Evolutionary conservation across 805 yeast genomes (phyloP).

Genomic region (Metschnikowia colocasiae): DNA sequence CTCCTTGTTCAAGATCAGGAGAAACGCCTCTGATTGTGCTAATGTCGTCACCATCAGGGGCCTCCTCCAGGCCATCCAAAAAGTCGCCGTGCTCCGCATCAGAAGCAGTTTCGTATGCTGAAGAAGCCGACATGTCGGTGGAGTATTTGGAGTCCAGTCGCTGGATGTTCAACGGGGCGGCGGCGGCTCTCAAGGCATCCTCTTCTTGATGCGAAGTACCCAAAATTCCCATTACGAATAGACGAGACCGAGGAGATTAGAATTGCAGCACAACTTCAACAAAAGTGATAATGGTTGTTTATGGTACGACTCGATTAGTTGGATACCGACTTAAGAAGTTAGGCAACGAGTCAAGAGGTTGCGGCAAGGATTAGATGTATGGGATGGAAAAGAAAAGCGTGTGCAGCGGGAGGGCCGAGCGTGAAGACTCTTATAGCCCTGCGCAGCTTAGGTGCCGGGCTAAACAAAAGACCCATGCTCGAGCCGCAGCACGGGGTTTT

Average conservation of each 20-base stretch:
- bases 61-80: neutral
- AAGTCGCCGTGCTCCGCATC: constrained; percentile 18
- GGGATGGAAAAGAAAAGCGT: neutral
- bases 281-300: too few relatives aligned
- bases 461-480: neutral
- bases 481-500: neutral
- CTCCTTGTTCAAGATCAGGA: neutral
- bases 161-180: constrained; percentile 2
- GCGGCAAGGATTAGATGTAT: too few relatives aligned
- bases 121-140: constrained; percentile 20
- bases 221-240: constrained; percentile 29
- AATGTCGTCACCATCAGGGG: constrained; percentile 11
- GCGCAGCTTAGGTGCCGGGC: constrained; percentile 1
- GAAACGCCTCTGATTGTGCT: constrained; percentile 12
- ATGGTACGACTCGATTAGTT: neutral
- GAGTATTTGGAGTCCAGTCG: constrained; percentile 17
- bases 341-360: neutral
- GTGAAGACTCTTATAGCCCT: neutral
- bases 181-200: constrained; percentile 26
- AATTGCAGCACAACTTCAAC: neutral
- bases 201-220: constrained; percentile 34
- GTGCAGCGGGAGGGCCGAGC: neutral
- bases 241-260: neutral
- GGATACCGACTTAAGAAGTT: neutral
- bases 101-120: constrained; percentile 35